Percentiles rank a stretch among this genome's conserved stretches.
These are phyloP conservation scores for Zasmidium cellare DNA, from an alignment of 2,329 filamentous ascomycete species.

Conservation along the genomic window DNA sequence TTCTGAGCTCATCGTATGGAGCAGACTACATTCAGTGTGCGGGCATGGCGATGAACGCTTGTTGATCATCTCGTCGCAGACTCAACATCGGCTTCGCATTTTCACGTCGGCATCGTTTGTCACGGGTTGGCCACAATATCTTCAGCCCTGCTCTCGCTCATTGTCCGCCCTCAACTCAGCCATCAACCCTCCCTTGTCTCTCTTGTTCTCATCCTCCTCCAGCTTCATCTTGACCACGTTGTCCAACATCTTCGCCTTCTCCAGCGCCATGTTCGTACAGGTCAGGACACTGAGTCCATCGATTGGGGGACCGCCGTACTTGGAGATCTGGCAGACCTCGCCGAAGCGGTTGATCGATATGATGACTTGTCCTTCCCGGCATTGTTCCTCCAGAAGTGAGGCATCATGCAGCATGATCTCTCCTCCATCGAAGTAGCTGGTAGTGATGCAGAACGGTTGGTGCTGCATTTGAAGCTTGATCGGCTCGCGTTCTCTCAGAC, in stretches of 20 bases:
- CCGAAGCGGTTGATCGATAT: conserved; percentile 87
- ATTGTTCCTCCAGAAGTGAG: conserved; percentile 72
- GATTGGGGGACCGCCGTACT: conserved; percentile 80
- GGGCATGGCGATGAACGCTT: no score
- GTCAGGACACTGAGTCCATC: conserved; percentile 77
- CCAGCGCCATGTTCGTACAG: conserved; percentile 71
- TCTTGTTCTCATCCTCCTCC: conserved; percentile 73
- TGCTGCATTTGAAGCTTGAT: conserved; percentile 89
- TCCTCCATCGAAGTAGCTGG: conserved; percentile 75
- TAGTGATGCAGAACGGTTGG: conserved; percentile 86
- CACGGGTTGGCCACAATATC: not conserved
- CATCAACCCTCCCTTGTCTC: conserved; percentile 75
- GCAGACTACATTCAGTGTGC: not conserved
- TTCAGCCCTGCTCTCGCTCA: conserved; percentile 42
- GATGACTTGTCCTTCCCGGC: conserved; percentile 71
- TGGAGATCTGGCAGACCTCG: conserved; percentile 87
- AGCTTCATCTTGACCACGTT: conserved; percentile 71
- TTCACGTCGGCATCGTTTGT: no score
- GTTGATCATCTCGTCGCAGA: no score
- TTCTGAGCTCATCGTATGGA: not conserved
- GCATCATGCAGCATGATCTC: conserved; percentile 73
- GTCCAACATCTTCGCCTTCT: conserved; percentile 79
- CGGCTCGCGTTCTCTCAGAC: conserved; percentile 80
- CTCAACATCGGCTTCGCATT: no score
- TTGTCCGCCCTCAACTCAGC: conserved; percentile 84